These are phyloP conservation scores for Verticillium dahliae DNA, from an alignment of 2,329 filamentous ascomycete species.

Conservation along the genomic window DNA sequence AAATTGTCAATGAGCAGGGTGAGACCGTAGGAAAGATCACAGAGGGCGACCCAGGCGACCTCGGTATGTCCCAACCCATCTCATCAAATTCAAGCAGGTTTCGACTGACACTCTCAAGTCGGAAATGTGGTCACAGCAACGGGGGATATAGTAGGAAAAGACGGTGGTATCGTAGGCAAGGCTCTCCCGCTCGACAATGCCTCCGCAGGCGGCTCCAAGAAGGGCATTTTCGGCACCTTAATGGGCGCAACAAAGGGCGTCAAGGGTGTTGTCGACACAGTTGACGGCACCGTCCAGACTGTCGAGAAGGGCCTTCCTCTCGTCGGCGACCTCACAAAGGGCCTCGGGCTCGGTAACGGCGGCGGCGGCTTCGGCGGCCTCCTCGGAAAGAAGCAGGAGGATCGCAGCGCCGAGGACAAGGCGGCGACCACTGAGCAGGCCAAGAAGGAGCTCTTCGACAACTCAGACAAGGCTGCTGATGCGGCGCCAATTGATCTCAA, in stretches of 20 bases:
- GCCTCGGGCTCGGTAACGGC: conserved; percentile 8
- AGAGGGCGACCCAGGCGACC: conserved; percentile 31
- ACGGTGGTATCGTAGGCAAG: conserved; percentile 35
- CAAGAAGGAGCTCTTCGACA: conserved; percentile 10
- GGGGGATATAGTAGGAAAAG: conserved; percentile 26
- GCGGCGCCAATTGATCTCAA: conserved; percentile 10
- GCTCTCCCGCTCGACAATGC: conserved; percentile 25
- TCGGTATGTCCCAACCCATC: conserved; percentile 11
- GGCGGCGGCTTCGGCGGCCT: conserved; percentile 8
- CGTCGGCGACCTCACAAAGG: conserved; percentile 11
- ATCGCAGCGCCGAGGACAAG: conserved; percentile 6
- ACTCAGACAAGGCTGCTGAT: conserved; percentile 8
- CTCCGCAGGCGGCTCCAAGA: conserved; percentile 27
- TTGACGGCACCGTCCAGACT: conserved; percentile 15
- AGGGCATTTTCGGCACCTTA: conserved; percentile 13
- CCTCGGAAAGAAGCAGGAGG: conserved; percentile 6
- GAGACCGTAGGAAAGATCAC: conserved; percentile 35
- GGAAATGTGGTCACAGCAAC: conserved; percentile 31
- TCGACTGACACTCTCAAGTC: conserved; percentile 5
- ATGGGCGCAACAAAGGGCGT: conserved; percentile 20
- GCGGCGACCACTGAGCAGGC: conserved; percentile 7
- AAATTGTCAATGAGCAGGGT: conserved; percentile 36
- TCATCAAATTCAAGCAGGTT: not conserved
- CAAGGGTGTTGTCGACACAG: conserved; percentile 12
- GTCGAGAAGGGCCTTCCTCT: conserved; percentile 14